These are phyloP conservation scores for Agrocybe praecox DNA, from an alignment of 768 basidiomycete species.

Conservation along the genomic window DNA sequence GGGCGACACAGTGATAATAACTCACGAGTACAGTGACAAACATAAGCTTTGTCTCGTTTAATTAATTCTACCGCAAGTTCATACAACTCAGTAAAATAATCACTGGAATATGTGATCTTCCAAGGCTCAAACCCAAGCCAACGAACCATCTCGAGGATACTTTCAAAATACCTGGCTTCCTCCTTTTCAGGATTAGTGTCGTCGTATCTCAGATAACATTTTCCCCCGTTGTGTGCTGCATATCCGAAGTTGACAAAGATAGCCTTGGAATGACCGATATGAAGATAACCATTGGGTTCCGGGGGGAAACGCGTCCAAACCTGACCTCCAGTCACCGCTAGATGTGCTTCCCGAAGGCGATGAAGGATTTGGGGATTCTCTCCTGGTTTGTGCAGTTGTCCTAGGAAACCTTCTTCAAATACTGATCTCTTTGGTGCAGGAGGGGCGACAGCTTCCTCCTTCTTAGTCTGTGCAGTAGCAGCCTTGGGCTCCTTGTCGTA, in stretches of 20 bases:
- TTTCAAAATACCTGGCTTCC: slow-evolving; percentile 94
- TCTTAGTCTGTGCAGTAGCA: slow-evolving; percentile 28
- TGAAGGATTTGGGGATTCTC: slow-evolving; percentile 88
- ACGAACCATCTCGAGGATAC: slow-evolving; percentile 90
- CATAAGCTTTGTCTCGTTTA: slow-evolving; percentile 89
- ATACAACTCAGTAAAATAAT: slow-evolving; percentile 89
- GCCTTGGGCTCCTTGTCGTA: slow-evolving; percentile 46
- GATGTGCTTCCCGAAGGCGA: slow-evolving; percentile 77
- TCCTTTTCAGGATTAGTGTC: slow-evolving; percentile 99
- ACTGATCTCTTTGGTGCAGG: slow-evolving; percentile 58
- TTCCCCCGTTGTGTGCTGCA: slow-evolving; percentile 90
- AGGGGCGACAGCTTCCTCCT: slow-evolving; percentile 32
- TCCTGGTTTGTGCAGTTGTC: slow-evolving; percentile 89
- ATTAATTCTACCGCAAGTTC: slow-evolving; percentile 88
- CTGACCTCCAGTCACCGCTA: slow-evolving; percentile 75
- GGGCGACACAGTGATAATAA: slow-evolving; percentile 12
- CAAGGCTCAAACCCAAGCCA: slow-evolving; percentile 99
- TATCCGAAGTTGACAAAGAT: slow-evolving; percentile 99
- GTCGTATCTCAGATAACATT: slow-evolving; percentile 93
- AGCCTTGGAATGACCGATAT: slow-evolving; percentile 97
- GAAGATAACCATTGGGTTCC: slow-evolving; percentile 96
- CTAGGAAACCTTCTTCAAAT: slow-evolving; percentile 95
- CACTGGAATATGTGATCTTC: slow-evolving; percentile 99
- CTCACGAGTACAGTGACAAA: slow-evolving; percentile 95
- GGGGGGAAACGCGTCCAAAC: slow-evolving; percentile 98